These are phyloP conservation scores for Glaciozyma antarctica DNA, from an alignment of 768 basidiomycete species.

Conservation along the genomic window DNA sequence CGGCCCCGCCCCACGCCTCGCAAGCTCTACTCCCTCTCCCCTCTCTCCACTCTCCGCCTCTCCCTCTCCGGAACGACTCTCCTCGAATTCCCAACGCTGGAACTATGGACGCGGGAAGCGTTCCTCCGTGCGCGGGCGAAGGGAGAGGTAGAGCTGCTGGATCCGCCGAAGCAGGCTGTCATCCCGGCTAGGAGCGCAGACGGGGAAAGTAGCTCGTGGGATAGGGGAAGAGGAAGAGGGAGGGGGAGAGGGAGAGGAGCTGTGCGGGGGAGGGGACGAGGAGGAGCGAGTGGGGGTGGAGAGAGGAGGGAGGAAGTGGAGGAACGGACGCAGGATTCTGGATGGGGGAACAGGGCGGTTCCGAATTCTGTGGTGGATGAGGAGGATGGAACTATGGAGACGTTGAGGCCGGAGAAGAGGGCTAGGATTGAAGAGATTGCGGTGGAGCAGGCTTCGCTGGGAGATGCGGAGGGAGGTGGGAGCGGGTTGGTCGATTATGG, in stretches of 20 bases:
- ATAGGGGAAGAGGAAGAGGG: conserved; percentile 7
- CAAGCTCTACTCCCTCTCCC: background rate
- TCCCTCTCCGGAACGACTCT: conserved; percentile 10
- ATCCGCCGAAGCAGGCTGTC: too few relatives aligned
- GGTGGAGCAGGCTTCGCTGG: background rate
- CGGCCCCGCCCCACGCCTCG: background rate
- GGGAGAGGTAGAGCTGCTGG: conserved; percentile 5
- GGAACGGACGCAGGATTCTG: conserved; percentile 17
- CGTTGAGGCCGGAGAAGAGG: background rate
- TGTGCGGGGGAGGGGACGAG: background rate
- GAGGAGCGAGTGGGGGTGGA: background rate
- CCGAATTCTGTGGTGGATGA: rapidly evolving
- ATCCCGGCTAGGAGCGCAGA: too few relatives aligned
- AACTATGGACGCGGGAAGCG: conserved; percentile 23
- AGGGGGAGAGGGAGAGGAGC: conserved; percentile 1
- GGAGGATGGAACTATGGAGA: conserved; percentile 1
- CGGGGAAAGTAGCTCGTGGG: background rate
- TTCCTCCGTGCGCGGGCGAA: conserved; percentile 16
- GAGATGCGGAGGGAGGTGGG: background rate
- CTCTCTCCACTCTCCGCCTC: conserved; percentile 10
- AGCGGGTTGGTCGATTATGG: background rate
- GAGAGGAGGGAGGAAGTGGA: background rate
- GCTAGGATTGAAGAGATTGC: background rate
- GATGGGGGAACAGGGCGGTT: conserved; percentile 22
- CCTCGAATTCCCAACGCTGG: conserved; percentile 25